Conservation (phyloP, 306 rosid species). For the Oxytropis ochrocephala region DNA sequence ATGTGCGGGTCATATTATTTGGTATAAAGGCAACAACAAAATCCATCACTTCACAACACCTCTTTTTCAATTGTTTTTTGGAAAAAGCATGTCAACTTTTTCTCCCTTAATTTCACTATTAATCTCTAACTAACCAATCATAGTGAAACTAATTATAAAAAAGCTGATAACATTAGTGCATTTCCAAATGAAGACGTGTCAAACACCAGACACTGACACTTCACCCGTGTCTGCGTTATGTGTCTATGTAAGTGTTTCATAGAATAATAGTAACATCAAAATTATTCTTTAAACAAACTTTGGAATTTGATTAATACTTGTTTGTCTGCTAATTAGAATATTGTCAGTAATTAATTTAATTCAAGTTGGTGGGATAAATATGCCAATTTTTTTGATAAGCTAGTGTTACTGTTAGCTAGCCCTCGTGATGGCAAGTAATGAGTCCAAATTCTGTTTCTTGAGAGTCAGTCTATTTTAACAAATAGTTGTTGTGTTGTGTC, state of each 20-base stretch:
- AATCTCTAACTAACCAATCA: constrained; percentile 20
- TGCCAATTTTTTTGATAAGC: neutral
- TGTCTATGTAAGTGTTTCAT: too few species aligned
- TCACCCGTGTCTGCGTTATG: too few species aligned
- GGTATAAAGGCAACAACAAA: constrained; percentile 30
- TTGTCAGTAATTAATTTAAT: constrained; percentile 5
- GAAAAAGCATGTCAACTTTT: constrained; percentile 53
- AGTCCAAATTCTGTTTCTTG: neutral
- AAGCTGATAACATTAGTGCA: neutral
- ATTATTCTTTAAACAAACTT: neutral
- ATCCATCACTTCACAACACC: constrained; percentile 29
- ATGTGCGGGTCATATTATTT: constrained; percentile 22
- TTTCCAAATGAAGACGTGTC: too few species aligned
- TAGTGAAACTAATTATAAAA: neutral
- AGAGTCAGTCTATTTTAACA: constrained; percentile 22
- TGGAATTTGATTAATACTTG: constrained; percentile 31
- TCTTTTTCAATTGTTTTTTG: constrained; percentile 21
- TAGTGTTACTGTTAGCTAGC: neutral
- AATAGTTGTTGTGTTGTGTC: constrained; percentile 23
- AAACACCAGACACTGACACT: too few species aligned
- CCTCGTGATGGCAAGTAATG: neutral
- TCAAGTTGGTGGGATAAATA: constrained; percentile 10
- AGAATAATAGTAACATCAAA: too few species aligned
- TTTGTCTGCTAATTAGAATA: neutral
- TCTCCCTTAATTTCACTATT: constrained; percentile 1